Percentiles rank a stretch among this genome's conserved stretches.
Conservation (phyloP, 371 early-diverging fungal genomes). For the Capniomyces stellatus region DNA sequence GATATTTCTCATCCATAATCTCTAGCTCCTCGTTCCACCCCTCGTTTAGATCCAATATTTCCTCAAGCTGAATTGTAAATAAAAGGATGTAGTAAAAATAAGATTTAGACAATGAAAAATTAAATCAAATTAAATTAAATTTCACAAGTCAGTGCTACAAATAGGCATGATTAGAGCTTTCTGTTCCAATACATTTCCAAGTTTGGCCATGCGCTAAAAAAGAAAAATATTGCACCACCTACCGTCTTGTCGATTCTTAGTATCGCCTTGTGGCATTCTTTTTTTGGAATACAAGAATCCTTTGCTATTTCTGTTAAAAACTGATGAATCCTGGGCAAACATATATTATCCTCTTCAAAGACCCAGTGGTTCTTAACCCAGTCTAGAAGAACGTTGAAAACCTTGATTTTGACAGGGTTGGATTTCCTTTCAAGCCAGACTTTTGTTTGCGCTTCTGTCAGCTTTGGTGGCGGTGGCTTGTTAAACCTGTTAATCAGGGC, state of each 20-base stretch:
- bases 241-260: constrained; percentile 7
- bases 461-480: constrained; percentile 37
- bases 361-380: constrained; percentile 74
- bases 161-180: too few species aligned
- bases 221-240: too few species aligned
- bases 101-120: constrained; percentile 2
- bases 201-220: too few species aligned
- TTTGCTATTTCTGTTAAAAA: constrained; percentile 15
- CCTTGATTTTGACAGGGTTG: constrained; percentile 57
- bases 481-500: constrained; percentile 46
- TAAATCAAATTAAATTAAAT: too few species aligned
- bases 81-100: neutral
- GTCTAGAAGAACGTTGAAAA: constrained; percentile 63
- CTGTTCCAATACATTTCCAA: too few species aligned
- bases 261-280: constrained; percentile 15
- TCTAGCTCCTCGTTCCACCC: neutral
- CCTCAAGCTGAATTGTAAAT: neutral
- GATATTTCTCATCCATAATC: neutral
- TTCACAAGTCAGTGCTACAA: too few species aligned
- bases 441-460: constrained; percentile 38
- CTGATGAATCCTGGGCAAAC: constrained; percentile 9
- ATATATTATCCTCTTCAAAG: constrained; percentile 31
- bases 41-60: neutral
- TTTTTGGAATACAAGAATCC: constrained; percentile 7
- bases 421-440: constrained; percentile 65